Evolutionary conservation across 257 asterid species (phyloP), one percentile per base, ranked within the genome.

Genomic region (Plantago major): DNA sequence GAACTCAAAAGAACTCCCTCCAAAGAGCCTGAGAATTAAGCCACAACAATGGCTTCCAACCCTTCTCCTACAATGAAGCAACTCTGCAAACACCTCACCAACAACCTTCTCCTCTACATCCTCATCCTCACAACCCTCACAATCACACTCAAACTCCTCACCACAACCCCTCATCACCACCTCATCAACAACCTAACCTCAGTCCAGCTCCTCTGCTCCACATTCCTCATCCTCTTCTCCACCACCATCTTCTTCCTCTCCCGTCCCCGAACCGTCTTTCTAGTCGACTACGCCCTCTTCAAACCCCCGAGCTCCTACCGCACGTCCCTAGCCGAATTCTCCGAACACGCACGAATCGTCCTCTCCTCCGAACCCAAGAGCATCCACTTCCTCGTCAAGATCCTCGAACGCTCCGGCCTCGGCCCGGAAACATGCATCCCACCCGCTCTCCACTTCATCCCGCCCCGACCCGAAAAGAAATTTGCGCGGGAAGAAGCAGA

Each of bases 331-430:
- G 85, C 89, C 10, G 73, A 78, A 0, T 80, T 74, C 61, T 65
- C 80, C 66, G 94, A 85, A 62, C 94, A 85, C 44, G 63, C 74
- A 0, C 40, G 46, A 0, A 38, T 79, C 15, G 73, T 60, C 4
- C 38, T 79, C 2, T 40, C 60, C 9, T 18, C 43, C 3, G 74
- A 84, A 57, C 87, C 89, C 0, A 84, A 74, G 28, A 79, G 85
- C 46, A 70, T 78, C 12, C 74, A 67, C 14, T 84, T 84, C 69
- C 89, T 82, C 18, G 67, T 76, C 74, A 79, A 68, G 60, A 85
- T 85, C 7, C 83, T 85, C 4, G 86, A 78, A 55, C 83, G 90
- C 1, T 78, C 90, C 0, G 94, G 94, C 10, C 74, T 85, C 0
- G 84, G 90, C 0, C 90, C 82, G 54, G 84, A 78, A 42, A 85